Percentiles rank a stretch among this genome's conserved stretches.
Evolutionary conservation across 345 rosid genomes (phyloP).

Genomic region (Psidium friedrichsthalianum): DNA sequence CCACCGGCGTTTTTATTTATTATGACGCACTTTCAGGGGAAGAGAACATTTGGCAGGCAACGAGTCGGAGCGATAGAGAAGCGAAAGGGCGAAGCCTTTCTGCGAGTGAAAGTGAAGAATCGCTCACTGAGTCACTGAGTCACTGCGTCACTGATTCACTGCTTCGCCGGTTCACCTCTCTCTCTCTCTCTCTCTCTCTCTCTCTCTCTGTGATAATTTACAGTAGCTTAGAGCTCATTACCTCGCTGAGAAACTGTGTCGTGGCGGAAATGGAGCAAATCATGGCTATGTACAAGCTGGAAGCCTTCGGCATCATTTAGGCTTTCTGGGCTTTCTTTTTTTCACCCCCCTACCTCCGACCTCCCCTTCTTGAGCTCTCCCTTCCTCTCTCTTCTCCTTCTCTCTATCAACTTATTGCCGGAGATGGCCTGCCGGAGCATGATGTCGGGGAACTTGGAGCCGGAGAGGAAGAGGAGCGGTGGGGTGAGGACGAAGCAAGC

Average conservation of each 20-base stretch:
- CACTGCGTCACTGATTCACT: not conserved
- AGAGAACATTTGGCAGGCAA: not conserved
- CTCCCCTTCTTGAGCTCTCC: not conserved
- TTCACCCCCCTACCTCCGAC: not conserved
- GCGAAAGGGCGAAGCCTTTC: not conserved
- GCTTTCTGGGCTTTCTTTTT: not conserved
- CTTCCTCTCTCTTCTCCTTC: not conserved
- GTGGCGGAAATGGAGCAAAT: constrained; percentile 10
- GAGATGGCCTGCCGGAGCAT: constrained; percentile 26
- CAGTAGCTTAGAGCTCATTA: not conserved
- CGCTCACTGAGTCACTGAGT: not conserved
- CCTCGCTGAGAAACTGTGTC: not conserved
- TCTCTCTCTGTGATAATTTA: not conserved
- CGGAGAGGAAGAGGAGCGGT: constrained; percentile 40
- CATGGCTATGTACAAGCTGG: constrained; percentile 15
- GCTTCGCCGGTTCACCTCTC: not conserved
- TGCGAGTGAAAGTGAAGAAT: not conserved
- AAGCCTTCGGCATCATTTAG: constrained; percentile 13
- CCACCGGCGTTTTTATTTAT: not conserved
- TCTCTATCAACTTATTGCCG: not conserved
- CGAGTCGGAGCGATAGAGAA: not conserved
- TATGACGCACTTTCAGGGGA: not conserved
- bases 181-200: too few species aligned
- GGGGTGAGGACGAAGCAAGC: constrained; percentile 43
- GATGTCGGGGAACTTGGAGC: constrained; percentile 29